A percentile compares a stretch with the other conserved stretches of the same genome.
phyloP scores from a whole-genome alignment of 805 yeast species.

The Starmerella stellata region DNA sequence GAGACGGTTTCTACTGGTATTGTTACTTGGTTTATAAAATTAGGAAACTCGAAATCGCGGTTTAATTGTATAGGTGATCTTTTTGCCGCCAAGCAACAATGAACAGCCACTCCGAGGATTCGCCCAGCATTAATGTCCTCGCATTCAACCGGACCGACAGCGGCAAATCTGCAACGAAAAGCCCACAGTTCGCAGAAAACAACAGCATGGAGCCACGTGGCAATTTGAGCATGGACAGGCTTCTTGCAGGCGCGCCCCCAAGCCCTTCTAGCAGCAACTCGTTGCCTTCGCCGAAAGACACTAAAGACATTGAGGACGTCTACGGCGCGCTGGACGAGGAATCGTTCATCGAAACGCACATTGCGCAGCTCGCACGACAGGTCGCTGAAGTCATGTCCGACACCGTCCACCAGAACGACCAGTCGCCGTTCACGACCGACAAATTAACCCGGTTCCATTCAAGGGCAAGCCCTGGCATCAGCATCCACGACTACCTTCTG shows the following conservation, averaged over 20 bases:
- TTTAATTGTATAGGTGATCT: no score
- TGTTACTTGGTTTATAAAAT: no score
- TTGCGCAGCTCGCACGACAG: slow-evolving; percentile 49
- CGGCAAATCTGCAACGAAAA: neutral
- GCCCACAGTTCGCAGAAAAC: neutral
- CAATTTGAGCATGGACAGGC: no score
- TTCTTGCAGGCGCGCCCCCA: slow-evolving; percentile 2
- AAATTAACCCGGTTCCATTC: slow-evolving; percentile 78
- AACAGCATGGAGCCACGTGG: neutral
- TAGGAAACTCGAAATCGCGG: no score
- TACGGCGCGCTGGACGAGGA: neutral
- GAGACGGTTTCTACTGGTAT: no score
- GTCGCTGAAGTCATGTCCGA: slow-evolving; percentile 67
- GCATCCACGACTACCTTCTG: slow-evolving; percentile 56
- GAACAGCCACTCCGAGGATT: no score
- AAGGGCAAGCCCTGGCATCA: slow-evolving; percentile 75
- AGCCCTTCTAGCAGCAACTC: slow-evolving; percentile 10
- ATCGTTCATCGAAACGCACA: slow-evolving; percentile 43
- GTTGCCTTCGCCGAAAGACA: slow-evolving; percentile 1
- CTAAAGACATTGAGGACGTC: neutral
- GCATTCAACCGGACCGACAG: no score
- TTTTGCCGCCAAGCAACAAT: no score
- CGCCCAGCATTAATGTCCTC: no score
- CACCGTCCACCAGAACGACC: slow-evolving; percentile 59
- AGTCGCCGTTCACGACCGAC: slow-evolving; percentile 23